Percentiles rank a stretch among this genome's conserved stretches.
Conservation (phyloP, 768 basidiomycete genomes). For the Xerocomus brunneocitrinus region DNA sequence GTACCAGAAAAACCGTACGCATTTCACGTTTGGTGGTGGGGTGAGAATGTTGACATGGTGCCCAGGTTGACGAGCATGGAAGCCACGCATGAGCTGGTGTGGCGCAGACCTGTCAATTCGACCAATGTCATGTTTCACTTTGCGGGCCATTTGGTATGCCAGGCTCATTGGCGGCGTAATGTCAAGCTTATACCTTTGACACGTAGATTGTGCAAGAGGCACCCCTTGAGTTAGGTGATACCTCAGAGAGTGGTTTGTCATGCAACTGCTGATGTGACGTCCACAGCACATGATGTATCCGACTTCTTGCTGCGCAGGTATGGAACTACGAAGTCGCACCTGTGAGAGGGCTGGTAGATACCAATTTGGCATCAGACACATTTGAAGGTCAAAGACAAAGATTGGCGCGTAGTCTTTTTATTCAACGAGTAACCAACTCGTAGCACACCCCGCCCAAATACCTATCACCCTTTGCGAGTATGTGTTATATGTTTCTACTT, state of each 20-base stretch:
- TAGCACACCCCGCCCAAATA: conserved; percentile 32
- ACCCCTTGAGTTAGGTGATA: conserved; percentile 26
- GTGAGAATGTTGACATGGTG: not conserved
- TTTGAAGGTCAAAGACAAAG: too few relatives aligned
- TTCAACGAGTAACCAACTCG: conserved; percentile 30
- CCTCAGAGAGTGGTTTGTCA: not conserved
- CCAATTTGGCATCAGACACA: too few relatives aligned
- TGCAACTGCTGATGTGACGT: not conserved
- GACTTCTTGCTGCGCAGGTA: conserved; percentile 19
- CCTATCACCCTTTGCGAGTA: conserved; percentile 14
- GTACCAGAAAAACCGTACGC: conserved; percentile 22
- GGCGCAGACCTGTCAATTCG: conserved; percentile 28
- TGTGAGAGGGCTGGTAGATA: not conserved
- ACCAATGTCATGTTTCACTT: conserved; percentile 28
- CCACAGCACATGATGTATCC: conserved; percentile 24
- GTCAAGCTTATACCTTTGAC: not conserved
- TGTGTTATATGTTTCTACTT: conserved; percentile 1
- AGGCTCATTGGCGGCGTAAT: not conserved
- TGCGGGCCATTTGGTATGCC: conserved; percentile 28
- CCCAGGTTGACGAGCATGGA: conserved; percentile 14
- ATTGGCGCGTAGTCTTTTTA: conserved; percentile 6
- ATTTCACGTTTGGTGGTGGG: not conserved
- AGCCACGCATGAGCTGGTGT: conserved; percentile 19
- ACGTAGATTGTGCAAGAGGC: conserved; percentile 27
- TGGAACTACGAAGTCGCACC: conserved; percentile 5